Conservation (phyloP, 2,329 filamentous ascomycete species). For the Pseudocercospora fuligena region DNA sequence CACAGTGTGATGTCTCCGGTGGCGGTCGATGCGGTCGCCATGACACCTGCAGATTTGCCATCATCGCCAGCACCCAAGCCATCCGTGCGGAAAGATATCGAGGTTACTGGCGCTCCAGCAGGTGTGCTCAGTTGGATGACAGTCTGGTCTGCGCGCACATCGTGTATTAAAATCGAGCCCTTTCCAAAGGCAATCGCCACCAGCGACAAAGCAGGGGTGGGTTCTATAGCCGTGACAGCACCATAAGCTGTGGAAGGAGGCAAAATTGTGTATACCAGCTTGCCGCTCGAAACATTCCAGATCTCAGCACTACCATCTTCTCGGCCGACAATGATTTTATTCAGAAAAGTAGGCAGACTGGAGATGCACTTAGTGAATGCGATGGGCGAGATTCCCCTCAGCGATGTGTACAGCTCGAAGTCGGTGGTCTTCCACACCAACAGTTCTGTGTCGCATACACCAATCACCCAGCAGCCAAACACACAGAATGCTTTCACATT, state of each 20-base stretch:
- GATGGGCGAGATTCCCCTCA: slow-evolving; percentile 64
- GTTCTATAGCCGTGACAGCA: slow-evolving; percentile 83
- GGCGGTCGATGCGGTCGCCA: slow-evolving; percentile 82
- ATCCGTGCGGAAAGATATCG: slow-evolving; percentile 89
- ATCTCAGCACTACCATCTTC: slow-evolving; percentile 91
- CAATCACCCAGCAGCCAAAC: slow-evolving; percentile 91
- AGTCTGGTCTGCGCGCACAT: slow-evolving; percentile 77
- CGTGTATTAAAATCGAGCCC: slow-evolving; percentile 78
- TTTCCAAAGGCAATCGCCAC: slow-evolving; percentile 86
- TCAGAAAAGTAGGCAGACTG: slow-evolving; percentile 92
- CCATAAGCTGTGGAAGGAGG: slow-evolving; percentile 75
- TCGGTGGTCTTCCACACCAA: slow-evolving; percentile 87
- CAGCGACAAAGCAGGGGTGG: slow-evolving; percentile 81
- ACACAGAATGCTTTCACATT: slow-evolving; percentile 78
- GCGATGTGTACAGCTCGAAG: slow-evolving; percentile 87
- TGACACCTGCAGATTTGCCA: slow-evolving; percentile 82
- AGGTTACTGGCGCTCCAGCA: slow-evolving; percentile 69
- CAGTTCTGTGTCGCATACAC: slow-evolving; percentile 73
- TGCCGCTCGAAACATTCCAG: slow-evolving; percentile 93
- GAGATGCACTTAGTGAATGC: slow-evolving; percentile 76
- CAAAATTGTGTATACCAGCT: slow-evolving; percentile 86
- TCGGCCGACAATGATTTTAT: slow-evolving; percentile 91
- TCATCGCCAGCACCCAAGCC: slow-evolving; percentile 86
- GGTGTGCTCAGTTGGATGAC: slow-evolving; percentile 65
- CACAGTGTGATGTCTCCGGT: slow-evolving; percentile 93